Evolutionary conservation across 306 rosid genomes (phyloP), one percentile per base, ranked within the genome.

Genomic region (Cicer bijugum): DNA sequence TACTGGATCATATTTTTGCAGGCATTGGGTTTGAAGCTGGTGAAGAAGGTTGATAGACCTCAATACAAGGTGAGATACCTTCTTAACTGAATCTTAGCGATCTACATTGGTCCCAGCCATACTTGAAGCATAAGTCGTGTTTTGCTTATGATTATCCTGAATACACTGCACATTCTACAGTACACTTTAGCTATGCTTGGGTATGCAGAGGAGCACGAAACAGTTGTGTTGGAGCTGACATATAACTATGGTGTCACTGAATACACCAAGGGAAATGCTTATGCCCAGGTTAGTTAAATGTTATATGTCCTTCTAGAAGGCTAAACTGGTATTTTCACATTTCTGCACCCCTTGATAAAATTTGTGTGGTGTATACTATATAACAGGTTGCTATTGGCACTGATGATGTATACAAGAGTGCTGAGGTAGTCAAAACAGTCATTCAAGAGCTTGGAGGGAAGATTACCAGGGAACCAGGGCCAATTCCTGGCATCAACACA

Each of bases 391-490:
- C 99, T 78, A 83, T 94, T 14, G 67, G 99, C 52, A 94, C 99
- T 58, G 94, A 94, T 81, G 97, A 94, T 82, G 97, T 94, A 45
- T 91, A 89, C 86, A 89, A 91, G 83, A 91, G 99, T 72, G 99
- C 82, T 6, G 97, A 94, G 90, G 92, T 86, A 64, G 80, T 94
- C 74, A 81, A 84, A 72, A 16, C 75, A 50, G 96, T 89, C 19
- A 83, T 80, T 17, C 89, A 89, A 83, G 98, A 94, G 82, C 85
- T 94, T 67, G 98, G 98, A 75, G 98, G 98, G 61, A 94, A 94
- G 91, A 86, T 94, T 69, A 88, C 97, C 52, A 86, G 95, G 68
- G 90, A 88, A 72, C 85, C 98, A 20, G 98, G 98, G 69, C 91
- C 98, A 28, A 80, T 88, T 74, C 95, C 96, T 6, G 96, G 98